Conservation (phyloP, 441 rosid species). For the Erodium texanum region DNA sequence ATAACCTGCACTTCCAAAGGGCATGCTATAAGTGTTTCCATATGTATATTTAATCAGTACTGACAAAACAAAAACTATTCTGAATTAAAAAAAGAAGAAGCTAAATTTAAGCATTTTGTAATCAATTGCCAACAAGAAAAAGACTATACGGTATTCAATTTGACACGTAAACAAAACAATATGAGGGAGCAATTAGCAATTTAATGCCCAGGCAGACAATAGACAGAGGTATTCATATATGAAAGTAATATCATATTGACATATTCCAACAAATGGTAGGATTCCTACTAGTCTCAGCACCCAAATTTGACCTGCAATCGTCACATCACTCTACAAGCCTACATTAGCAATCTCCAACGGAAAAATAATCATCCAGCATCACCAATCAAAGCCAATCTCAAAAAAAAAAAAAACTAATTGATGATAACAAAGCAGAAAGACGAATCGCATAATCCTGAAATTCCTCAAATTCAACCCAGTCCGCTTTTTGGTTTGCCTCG, state of each 20-base stretch:
- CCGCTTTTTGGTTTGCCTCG: too few species aligned
- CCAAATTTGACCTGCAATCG: background rate
- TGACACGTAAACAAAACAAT: background rate
- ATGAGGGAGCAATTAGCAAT: background rate
- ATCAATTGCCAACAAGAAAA: background rate
- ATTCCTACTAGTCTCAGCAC: background rate
- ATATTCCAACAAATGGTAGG: background rate
- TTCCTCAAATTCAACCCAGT: background rate
- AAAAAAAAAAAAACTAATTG: background rate
- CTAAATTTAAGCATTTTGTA: background rate
- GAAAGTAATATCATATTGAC: background rate
- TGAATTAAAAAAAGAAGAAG: background rate
- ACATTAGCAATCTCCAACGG: background rate
- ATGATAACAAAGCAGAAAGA: background rate
- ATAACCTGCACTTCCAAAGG: slow-evolving; percentile 48
- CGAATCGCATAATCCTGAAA: background rate
- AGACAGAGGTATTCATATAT: background rate
- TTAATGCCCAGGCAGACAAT: background rate
- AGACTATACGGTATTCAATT: background rate
- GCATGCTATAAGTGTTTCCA: background rate
- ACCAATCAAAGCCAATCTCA: background rate
- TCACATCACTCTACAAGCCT: background rate
- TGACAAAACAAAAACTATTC: background rate
- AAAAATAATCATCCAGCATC: background rate
- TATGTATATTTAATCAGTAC: background rate